Base-by-base conservation (phyloP, 257 asterid species). In the Apocynum venetum region DNA sequence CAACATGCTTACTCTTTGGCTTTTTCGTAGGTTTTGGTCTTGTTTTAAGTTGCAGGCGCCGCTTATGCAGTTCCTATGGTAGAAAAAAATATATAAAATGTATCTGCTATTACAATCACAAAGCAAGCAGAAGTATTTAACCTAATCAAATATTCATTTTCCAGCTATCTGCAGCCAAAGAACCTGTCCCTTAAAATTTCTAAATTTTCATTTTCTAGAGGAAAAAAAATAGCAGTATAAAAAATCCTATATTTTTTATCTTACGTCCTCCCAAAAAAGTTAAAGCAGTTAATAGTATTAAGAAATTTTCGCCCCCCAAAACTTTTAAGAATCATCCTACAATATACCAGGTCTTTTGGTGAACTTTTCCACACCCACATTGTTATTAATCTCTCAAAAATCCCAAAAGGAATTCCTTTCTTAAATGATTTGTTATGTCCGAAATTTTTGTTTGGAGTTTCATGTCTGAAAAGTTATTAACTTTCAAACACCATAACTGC, bases 41-140 rank as follows among this genome's bases (percentile, higher is more conserved):
- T 71, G 96, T 87, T 85, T 92, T 92, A 74, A 92, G 86, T 75
- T 89, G 92, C 61, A 94, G 87, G 35, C 97, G 97, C 81, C 97
- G 89, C 83, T 60, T 78, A 69, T 89, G 98, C 86, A 94, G 77
- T 87, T 94, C 98, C 98, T 94, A 67, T 53, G 56, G 51, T 2
- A 41, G 52, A 80, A 77, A 47, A 46, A 44, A 71, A 66, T 3
- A 7, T 71, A 67, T 19, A 9, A 47, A n/a, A 70, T 56, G 36
- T 10, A 35, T 38, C 66, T 48, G 44, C 12, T 43, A 46, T 19
- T 0, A 31, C 46, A 35, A n/a, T 13, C 20, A 25, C 31, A 61
- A 57, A 48, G 72, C 40, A 77, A 19, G 49, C 36, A 72, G 49
- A 38, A 55, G 2, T 61, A 14, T 25, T 25, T 14, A 31, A 72